Evolutionary conservation across 495 filamentous ascomycete species (phyloP), one percentile per base, ranked within the genome.

Genomic region (Neurospora pannonica): DNA sequence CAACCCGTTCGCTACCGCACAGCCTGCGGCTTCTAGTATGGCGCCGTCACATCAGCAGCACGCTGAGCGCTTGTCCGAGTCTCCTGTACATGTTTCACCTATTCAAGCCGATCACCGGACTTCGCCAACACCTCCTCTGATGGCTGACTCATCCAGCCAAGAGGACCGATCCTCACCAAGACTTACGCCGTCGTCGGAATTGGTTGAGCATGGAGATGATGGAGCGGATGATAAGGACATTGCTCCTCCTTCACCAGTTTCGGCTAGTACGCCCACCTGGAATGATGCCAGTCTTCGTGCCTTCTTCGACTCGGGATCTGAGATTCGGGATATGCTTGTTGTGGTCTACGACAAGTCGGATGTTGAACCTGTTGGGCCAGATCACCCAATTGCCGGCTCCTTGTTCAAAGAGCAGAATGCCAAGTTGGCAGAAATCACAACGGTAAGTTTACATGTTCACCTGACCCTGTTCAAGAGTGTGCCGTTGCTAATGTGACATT

Each of bases 331-430:
- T 79, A 86, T 98, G 79, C 88, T 98, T 71, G 87, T 95, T 10
- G 91, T 99, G 69, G 94, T 99, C 37, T 93, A 97, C 79, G 94
- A 98, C 81, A 96, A 93, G 82, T 92, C 89, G 31, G 92, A 92
- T 73, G 89, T 94, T 39, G 87, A 89, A 71, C 92, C 93, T 38
- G 91, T 91, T 13, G 88, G 90, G 0, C 87, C 89, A 38, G 93
- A 97, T 69, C 94, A 98, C 84, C 94, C 95, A 1, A 86, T 97
- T 36, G 93, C 93, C 36, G 89, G 89, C 5, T 89, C 88, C 34
- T 81, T 98, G 39, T 98, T 95, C 85, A 90, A 89, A 72, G 93
- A 96, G 77, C 92, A 97, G 82, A 94, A 93, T 79, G 90, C 90
- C 72, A 89, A 89, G 78, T 81, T 97, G 77, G 90, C 89, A 54